Base-by-base conservation (phyloP, 495 filamentous ascomycete genomes). In the Penicillium robsamsonii region DNA sequence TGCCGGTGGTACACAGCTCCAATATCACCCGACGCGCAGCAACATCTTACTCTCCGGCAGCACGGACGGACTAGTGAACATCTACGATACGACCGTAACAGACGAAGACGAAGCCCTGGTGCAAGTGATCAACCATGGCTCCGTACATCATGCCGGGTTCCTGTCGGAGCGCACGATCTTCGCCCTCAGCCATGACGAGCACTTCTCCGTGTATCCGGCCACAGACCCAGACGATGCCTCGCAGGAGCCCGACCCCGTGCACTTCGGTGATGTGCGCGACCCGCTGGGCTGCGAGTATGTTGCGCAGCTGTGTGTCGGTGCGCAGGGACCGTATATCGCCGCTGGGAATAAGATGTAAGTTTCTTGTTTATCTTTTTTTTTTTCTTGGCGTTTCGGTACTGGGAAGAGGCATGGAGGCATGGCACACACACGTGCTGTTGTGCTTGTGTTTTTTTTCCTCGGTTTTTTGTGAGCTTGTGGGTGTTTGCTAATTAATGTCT, bases 11-110 rank as follows among this genome's bases (percentile, higher is more conserved):
- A 40, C 59, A 55, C 70, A 88, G 81, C 79, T 95, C 11, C 81
- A 85, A 70, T 91, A 88, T 64, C 87, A 92, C 72, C 86, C 87
- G 40, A 79, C 70, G 37, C 71, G 72, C 31, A 79, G 82, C 33
- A 74, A 81, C 49, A 76, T 88, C 30, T 79, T 97, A 13, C 79
- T 96, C 18, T 92, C 90, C 30, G 91, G 91, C 56, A 92, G 89
- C 50, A 96, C 91, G n/a, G 94, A 98, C 75, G 89, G 89, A 13
- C 82, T 97, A 0, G 80, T 97, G 52, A 96, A 92, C 64, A 75
- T 96, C 46, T 95, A 88, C 73, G 85, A 97, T 67, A 86, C 82
- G 13, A 78, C 75, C 18, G 81, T 90, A 37, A 66, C 81, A 24
- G 90, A 92, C 63, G 91, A 95, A 65, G 91, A 97, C 65, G 91